Evolutionary conservation across 1,284 basidiomycete species (phyloP).

Genomic region (Anthracocystis setariae): DNA sequence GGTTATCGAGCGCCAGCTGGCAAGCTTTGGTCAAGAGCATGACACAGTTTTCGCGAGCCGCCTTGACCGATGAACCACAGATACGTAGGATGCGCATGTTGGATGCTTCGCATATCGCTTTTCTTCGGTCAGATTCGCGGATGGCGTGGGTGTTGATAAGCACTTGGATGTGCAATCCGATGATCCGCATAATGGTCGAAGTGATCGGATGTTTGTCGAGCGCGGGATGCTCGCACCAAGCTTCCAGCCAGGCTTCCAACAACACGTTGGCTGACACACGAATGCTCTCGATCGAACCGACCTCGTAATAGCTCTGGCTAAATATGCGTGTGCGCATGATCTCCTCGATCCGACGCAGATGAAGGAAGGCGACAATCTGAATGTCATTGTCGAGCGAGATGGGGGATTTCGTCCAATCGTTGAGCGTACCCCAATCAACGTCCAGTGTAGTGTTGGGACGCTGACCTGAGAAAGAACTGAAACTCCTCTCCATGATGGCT

Average conservation of each 20-base stretch:
- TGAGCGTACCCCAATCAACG: slow-evolving; percentile 46
- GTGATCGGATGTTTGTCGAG: slow-evolving; percentile 35
- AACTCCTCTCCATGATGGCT: slow-evolving; percentile 50
- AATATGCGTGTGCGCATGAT: slow-evolving; percentile 49
- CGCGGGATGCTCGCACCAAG: slow-evolving; percentile 48
- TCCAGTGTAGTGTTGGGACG: slow-evolving; percentile 47
- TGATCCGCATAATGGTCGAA: slow-evolving; percentile 46
- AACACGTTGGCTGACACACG: slow-evolving; percentile 46
- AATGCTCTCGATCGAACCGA: slow-evolving; percentile 49
- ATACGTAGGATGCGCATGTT: slow-evolving; percentile 46
- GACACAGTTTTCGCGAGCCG: slow-evolving; percentile 42
- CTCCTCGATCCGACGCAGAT: slow-evolving; percentile 46
- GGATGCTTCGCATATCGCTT: slow-evolving; percentile 39
- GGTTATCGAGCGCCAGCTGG: slow-evolving; percentile 32
- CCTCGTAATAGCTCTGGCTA: slow-evolving; percentile 51
- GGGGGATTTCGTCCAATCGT: slow-evolving; percentile 49
- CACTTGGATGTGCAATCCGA: slow-evolving; percentile 46
- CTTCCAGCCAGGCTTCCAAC: slow-evolving; percentile 43
- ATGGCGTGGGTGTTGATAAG: slow-evolving; percentile 51
- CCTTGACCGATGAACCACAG: slow-evolving; percentile 36
- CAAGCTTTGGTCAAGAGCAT: slow-evolving; percentile 32
- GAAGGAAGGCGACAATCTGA: slow-evolving; percentile 41
- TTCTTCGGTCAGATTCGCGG: slow-evolving; percentile 39
- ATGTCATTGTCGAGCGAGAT: slow-evolving; percentile 41
- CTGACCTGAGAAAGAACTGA: slow-evolving; percentile 47